These are phyloP conservation scores for Haberlea rhodopensis DNA, from an alignment of 257 asterid species.

Conservation along the genomic window DNA sequence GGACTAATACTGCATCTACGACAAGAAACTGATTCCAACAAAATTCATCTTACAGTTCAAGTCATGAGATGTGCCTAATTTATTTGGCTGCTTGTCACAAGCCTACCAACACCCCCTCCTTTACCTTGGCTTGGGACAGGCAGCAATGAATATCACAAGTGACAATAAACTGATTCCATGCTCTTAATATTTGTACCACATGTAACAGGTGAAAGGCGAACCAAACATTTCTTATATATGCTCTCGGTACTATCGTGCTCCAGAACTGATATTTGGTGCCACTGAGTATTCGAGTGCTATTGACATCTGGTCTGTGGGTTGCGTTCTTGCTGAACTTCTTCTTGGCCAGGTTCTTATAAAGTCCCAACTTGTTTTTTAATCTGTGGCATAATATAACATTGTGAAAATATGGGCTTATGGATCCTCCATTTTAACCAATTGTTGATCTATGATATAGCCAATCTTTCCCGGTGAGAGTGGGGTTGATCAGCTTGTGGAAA, in stretches of 20 bases:
- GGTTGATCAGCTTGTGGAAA: conserved; percentile 86
- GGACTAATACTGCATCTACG: background rate
- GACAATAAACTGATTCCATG: background rate
- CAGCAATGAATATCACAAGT: background rate
- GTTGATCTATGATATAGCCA: conserved; percentile 40
- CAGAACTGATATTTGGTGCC: conserved; percentile 82
- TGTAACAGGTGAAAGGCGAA: conserved; percentile 75
- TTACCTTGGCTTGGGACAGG: too few relatives aligned
- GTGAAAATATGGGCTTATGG: conserved; percentile 3
- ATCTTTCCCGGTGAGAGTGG: conserved; percentile 91
- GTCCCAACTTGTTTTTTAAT: conserved; percentile 10
- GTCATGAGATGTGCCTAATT: too few relatives aligned
- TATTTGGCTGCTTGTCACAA: too few relatives aligned
- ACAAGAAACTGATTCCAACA: background rate
- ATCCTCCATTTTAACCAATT: conserved; percentile 14
- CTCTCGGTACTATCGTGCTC: conserved; percentile 81
- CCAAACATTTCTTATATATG: conserved; percentile 83
- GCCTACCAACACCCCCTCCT: too few relatives aligned
- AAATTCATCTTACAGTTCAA: too few relatives aligned
- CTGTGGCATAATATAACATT: background rate
- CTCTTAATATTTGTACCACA: conserved; percentile 17
- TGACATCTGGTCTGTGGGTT: conserved; percentile 88
- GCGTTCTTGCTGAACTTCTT: conserved; percentile 85
- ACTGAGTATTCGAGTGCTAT: conserved; percentile 78
- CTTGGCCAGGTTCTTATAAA: conserved; percentile 69